A percentile compares a stretch with the other conserved stretches of the same genome.
Evolutionary conservation across 192 early-diverging fungal genomes (phyloP).

Genomic region (Coemansia sp.): DNA sequence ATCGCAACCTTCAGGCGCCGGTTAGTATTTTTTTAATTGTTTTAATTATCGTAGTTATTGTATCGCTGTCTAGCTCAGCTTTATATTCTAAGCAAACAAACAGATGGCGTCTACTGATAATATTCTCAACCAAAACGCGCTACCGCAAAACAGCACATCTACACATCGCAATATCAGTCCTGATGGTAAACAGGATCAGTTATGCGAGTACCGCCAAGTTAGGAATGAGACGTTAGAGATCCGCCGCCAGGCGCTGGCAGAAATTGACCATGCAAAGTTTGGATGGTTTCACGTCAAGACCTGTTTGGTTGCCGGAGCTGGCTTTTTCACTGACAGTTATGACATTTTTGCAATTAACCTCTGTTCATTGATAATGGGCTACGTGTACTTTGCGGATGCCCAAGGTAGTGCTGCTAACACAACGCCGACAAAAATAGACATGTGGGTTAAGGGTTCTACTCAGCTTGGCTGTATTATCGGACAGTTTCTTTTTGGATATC

Average conservation of each 20-base stretch:
- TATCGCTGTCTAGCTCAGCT: neutral
- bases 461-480: conserved; percentile 89
- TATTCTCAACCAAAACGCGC: neutral
- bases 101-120: neutral
- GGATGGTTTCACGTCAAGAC: conserved; percentile 73
- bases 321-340: conserved; percentile 92
- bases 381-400: conserved; percentile 60
- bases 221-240: conserved; percentile 11
- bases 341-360: conserved; percentile 93
- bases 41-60: neutral
- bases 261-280: conserved; percentile 70
- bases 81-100: neutral
- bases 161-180: conserved; percentile 7
- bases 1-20: neutral
- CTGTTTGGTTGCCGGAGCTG: conserved; percentile 69
- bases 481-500: conserved; percentile 83
- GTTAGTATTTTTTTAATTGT: neutral
- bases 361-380: conserved; percentile 80
- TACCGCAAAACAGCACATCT: neutral
- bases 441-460: conserved; percentile 81
- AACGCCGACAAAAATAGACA: conserved; percentile 70
- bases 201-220: neutral
- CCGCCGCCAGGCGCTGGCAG: conserved; percentile 34
- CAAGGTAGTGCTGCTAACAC: conserved; percentile 45
- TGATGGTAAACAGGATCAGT: neutral